Evolutionary conservation across 306 rosid species (phyloP).

Genomic region (Herpetospermum pedunculosum): DNA sequence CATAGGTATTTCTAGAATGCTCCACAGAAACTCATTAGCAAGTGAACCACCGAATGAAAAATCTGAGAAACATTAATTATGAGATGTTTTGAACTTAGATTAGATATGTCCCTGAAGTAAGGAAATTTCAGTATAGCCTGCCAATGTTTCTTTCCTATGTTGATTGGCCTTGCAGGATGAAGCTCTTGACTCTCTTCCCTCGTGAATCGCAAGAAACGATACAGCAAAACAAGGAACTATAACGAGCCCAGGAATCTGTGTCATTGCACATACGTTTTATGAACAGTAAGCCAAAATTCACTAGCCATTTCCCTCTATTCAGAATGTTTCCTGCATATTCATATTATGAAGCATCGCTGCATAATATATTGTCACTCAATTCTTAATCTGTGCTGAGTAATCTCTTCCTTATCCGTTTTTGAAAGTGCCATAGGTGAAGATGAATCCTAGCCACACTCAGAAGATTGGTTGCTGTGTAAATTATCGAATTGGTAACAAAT

Average conservation of each 20-base stretch:
- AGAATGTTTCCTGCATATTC: background rate
- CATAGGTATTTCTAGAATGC: background rate
- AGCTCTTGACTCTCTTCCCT: slow-evolving; percentile 51
- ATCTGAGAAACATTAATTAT: background rate
- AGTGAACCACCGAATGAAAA: background rate
- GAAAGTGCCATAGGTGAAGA: background rate
- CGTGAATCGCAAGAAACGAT: slow-evolving; percentile 21
- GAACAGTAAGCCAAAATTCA: background rate
- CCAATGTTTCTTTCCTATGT: background rate
- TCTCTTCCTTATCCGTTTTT: background rate
- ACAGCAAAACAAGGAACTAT: slow-evolving; percentile 35
- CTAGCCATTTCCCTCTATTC: background rate
- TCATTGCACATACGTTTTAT: background rate
- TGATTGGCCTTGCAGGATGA: slow-evolving; percentile 40
- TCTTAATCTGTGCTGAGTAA: background rate
- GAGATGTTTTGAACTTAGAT: background rate
- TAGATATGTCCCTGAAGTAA: background rate
- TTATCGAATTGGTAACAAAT: background rate
- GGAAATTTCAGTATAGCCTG: background rate
- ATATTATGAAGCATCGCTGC: background rate
- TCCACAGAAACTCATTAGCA: background rate
- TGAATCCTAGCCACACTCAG: background rate
- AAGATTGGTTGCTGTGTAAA: background rate
- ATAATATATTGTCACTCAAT: background rate
- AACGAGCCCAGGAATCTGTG: background rate